Evolutionary conservation across 352 stramenopile species (phyloP).

Genomic region (Phytophthora macrochlamydospora): DNA sequence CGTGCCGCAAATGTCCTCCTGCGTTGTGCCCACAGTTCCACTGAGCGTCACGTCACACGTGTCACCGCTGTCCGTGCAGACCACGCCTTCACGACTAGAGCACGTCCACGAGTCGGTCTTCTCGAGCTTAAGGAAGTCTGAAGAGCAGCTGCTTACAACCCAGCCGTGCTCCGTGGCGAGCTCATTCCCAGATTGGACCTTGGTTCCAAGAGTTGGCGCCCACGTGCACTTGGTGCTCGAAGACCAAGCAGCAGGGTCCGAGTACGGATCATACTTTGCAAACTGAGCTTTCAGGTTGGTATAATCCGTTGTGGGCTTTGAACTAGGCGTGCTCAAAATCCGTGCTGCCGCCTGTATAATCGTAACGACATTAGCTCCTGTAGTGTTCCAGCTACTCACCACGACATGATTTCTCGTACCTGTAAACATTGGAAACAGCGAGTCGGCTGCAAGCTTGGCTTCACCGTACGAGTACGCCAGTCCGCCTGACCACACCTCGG

Average conservation of each 20-base stretch:
- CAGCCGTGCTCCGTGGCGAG: slow-evolving; percentile 59
- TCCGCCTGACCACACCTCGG: slow-evolving; percentile 82
- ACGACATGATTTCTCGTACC: slow-evolving; percentile 32
- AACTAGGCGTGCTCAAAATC: slow-evolving; percentile 69
- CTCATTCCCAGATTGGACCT: slow-evolving; percentile 61
- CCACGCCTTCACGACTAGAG: slow-evolving; percentile 70
- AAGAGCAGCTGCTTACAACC: slow-evolving; percentile 69
- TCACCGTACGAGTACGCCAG: slow-evolving; percentile 87
- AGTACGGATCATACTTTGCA: slow-evolving; percentile 60
- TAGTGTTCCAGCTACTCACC: neutral
- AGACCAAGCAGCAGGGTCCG: slow-evolving; percentile 64
- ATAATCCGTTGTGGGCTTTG: slow-evolving; percentile 67
- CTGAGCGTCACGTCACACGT: slow-evolving; percentile 73
- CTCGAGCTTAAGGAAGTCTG: slow-evolving; percentile 55
- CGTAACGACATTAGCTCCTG: slow-evolving; percentile 14
- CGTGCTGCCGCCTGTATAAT: slow-evolving; percentile 56
- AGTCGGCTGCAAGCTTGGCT: slow-evolving; percentile 72
- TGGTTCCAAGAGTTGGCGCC: slow-evolving; percentile 59
- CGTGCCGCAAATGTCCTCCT: slow-evolving; percentile 78
- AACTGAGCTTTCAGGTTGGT: slow-evolving; percentile 78
- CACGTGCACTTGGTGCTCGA: slow-evolving; percentile 65
- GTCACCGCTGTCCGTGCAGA: slow-evolving; percentile 65
- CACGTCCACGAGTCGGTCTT: slow-evolving; percentile 73
- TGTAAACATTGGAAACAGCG: slow-evolving; percentile 84
- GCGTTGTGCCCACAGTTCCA: slow-evolving; percentile 57